Conservation (phyloP, 441 rosid genomes). For the Breynia disticha region DNA sequence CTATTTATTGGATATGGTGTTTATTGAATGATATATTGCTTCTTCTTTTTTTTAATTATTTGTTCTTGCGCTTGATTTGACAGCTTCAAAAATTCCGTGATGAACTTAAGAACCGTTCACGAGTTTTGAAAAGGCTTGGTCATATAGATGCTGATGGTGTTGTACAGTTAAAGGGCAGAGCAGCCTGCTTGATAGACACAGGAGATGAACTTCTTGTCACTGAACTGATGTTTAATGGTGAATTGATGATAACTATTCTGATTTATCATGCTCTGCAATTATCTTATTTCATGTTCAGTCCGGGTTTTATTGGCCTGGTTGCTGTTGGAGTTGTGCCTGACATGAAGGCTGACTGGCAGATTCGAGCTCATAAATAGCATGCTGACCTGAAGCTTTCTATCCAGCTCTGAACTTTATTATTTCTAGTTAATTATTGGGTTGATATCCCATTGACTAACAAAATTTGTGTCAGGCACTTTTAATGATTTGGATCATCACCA, state of each 20-base stretch:
- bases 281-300: conserved; percentile 13
- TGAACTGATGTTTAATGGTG: conserved; percentile 96
- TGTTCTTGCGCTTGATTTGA: conserved; percentile 16
- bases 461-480: conserved; percentile 59
- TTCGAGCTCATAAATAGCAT: conserved; percentile 3
- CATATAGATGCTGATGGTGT: conserved; percentile 84
- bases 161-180: conserved; percentile 90
- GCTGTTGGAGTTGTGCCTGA: conserved; percentile 1
- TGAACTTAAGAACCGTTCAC: conserved; percentile 89
- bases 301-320: conserved; percentile 10
- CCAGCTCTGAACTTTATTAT: background rate
- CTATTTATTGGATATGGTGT: too few species aligned
- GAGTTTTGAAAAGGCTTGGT: conserved; percentile 94
- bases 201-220: conserved; percentile 98
- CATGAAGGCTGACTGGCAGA: conserved; percentile 6
- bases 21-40: background rate
- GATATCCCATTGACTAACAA: background rate
- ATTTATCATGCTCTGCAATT: conserved; percentile 6
- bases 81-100: conserved; percentile 95
- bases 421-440: background rate
- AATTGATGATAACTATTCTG: conserved; percentile 13
- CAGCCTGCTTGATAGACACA: conserved; percentile 97
- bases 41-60: background rate
- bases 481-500: conserved; percentile 94
- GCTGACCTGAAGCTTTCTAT: conserved; percentile 1